Conservation (phyloP, 2,329 filamentous ascomycete species). For the Cordyceps javanica region DNA sequence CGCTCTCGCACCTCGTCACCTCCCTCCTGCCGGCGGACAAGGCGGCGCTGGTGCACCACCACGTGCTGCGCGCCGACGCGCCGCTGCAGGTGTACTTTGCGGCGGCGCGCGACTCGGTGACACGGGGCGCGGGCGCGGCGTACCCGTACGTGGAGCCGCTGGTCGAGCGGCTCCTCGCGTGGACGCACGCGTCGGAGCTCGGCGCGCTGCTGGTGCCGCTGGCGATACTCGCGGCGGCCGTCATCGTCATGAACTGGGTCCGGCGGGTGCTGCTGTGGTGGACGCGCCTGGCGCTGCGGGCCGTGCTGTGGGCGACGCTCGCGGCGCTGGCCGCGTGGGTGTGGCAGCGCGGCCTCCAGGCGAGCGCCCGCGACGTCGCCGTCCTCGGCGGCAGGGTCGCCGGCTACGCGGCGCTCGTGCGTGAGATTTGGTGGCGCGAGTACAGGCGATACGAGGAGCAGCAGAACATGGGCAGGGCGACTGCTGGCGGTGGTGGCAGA, state of each 20-base stretch:
- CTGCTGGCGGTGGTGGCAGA: background rate
- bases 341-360: slow-evolving; percentile 60
- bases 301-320: slow-evolving; percentile 60
- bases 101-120: slow-evolving; percentile 25
- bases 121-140: slow-evolving; percentile 25
- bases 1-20: slow-evolving; percentile 27
- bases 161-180: slow-evolving; percentile 31
- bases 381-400: slow-evolving; percentile 36
- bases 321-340: slow-evolving; percentile 48
- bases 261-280: slow-evolving; percentile 71
- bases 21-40: slow-evolving; percentile 40
- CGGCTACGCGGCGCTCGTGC: slow-evolving; percentile 42
- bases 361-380: slow-evolving; percentile 53
- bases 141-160: slow-evolving; percentile 38
- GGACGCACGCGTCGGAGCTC: slow-evolving; percentile 30
- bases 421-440: slow-evolving; percentile 50
- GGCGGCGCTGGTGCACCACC: slow-evolving; percentile 36
- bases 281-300: slow-evolving; percentile 57
- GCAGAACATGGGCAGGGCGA: slow-evolving; percentile 23
- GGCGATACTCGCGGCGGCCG: slow-evolving; percentile 40
- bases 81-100: slow-evolving; percentile 36
- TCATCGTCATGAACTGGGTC: slow-evolving; percentile 66
- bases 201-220: slow-evolving; percentile 27
- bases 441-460: slow-evolving; percentile 52
- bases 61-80: slow-evolving; percentile 41